Percentiles rank a stretch among this genome's conserved stretches.
Conservation (phyloP, 2,329 filamentous ascomycete species). For the Trichothecium roseum region DNA sequence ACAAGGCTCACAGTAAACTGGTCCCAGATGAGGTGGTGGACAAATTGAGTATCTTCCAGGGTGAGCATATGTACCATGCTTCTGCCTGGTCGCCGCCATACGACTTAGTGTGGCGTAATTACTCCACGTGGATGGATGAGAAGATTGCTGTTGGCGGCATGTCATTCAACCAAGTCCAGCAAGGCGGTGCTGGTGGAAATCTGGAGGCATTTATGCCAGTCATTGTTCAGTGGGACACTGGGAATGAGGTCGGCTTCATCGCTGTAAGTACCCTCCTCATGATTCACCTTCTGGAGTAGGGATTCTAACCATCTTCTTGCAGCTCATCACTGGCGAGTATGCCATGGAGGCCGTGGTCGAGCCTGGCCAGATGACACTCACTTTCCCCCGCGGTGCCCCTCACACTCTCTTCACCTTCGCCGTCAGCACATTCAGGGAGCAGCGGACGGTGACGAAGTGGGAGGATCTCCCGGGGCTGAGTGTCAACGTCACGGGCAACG, state of each 20-base stretch:
- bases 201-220: constrained; percentile 46
- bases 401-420: constrained; percentile 39
- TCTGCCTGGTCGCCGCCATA: constrained; percentile 48
- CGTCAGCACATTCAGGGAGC: constrained; percentile 32
- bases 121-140: constrained; percentile 45
- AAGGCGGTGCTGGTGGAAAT: constrained; percentile 38
- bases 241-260: constrained; percentile 19
- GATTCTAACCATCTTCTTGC: too few species aligned
- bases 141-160: constrained; percentile 51
- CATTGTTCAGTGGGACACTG: constrained; percentile 46
- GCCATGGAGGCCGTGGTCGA: constrained; percentile 29
- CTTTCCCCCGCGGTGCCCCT: constrained; percentile 41
- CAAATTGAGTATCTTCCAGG: constrained; percentile 34
- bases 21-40: constrained; percentile 28
- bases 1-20: constrained; percentile 35
- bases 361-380: constrained; percentile 32
- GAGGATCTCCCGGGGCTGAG: constrained; percentile 35
- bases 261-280: constrained; percentile 14
- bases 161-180: constrained; percentile 42
- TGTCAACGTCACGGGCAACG: constrained; percentile 33
- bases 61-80: constrained; percentile 40
- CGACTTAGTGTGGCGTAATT: constrained; percentile 45
- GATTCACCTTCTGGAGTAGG: too few species aligned
- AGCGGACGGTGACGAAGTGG: constrained; percentile 32
- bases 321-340: constrained; percentile 26